Percentiles rank a stretch among this genome's conserved stretches.
phyloP scores from a whole-genome alignment of 1,284 basidiomycete species.

The Ceratobasidium papillatum region DNA sequence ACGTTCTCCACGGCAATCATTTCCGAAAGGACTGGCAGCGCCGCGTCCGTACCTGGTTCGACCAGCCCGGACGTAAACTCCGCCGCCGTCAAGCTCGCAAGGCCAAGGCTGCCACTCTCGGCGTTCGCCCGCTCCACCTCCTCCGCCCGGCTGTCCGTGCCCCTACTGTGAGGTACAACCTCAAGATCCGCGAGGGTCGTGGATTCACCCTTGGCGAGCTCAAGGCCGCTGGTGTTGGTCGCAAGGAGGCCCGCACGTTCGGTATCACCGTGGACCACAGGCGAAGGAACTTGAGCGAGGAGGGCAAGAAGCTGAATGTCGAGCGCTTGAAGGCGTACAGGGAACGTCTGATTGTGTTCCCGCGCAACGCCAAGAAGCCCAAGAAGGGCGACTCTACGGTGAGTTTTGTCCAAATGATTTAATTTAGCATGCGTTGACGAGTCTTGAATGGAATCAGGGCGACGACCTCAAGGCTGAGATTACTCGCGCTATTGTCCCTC shows the following conservation, averaged over 20 bases:
- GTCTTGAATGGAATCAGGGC: constrained; percentile 59
- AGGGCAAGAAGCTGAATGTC: constrained; percentile 95
- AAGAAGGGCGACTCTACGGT: constrained; percentile 94
- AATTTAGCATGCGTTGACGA: constrained; percentile 31
- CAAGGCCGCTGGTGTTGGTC: constrained; percentile 95
- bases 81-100: constrained; percentile 93
- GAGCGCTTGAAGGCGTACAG: constrained; percentile 96
- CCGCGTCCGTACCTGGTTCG: constrained; percentile 96
- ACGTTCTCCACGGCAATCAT: constrained; percentile 90
- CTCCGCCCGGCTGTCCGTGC: constrained; percentile 98
- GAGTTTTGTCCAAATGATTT: constrained; percentile 52
- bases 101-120: constrained; percentile 89
- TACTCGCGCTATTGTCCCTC: constrained; percentile 74
- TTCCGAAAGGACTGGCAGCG: constrained; percentile 99
- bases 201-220: constrained; percentile 97
- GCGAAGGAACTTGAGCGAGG: constrained; percentile 96
- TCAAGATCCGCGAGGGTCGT: constrained; percentile 95
- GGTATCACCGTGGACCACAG: constrained; percentile 98
- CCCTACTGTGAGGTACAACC: constrained; percentile 98
- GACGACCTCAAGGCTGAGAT: constrained; percentile 86
- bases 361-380: constrained; percentile 93
- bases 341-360: constrained; percentile 88
- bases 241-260: constrained; percentile 92
- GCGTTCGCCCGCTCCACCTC: constrained; percentile 89
- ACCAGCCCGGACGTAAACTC: constrained; percentile 98